Evolutionary conservation across 192 early-diverging fungal genomes (phyloP).

Genomic region (Bifiguratus adelaidae): DNA sequence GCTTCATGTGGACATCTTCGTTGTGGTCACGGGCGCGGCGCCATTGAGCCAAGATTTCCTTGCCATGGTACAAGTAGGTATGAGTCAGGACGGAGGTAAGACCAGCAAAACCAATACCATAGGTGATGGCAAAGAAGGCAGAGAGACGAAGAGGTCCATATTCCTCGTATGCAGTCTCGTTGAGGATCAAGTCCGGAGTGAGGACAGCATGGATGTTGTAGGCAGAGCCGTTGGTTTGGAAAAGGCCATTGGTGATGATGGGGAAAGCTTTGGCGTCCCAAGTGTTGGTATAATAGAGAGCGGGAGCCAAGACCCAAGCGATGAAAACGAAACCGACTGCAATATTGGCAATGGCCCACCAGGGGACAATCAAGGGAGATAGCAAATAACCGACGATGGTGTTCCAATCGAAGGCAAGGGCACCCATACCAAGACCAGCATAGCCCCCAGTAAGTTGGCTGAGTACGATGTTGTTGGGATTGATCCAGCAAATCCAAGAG

Average conservation of each 20-base stretch:
- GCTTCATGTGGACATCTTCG: slow-evolving; percentile 53
- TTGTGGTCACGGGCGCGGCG: slow-evolving; percentile 20
- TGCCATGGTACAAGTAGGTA: slow-evolving; percentile 50
- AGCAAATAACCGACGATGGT: slow-evolving; percentile 25
- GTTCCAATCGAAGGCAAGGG: slow-evolving; percentile 52
- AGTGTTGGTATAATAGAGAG: slow-evolving; percentile 34
- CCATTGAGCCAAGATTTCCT: slow-evolving; percentile 34
- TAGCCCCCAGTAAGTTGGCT: slow-evolving; percentile 30
- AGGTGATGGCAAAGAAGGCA: slow-evolving; percentile 35
- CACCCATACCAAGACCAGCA: slow-evolving; percentile 39
- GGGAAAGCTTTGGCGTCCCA: slow-evolving; percentile 32
- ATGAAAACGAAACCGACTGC: slow-evolving; percentile 33
- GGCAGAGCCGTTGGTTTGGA: slow-evolving; percentile 13
- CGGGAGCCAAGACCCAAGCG: slow-evolving; percentile 38
- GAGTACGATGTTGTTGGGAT: slow-evolving; percentile 22
- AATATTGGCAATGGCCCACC: slow-evolving; percentile 38
- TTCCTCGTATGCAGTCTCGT: slow-evolving; percentile 26
- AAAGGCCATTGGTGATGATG: slow-evolving; percentile 25
- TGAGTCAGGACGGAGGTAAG: slow-evolving; percentile 45
- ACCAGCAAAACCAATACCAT: slow-evolving; percentile 41
- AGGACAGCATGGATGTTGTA: slow-evolving; percentile 23
- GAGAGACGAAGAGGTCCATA: slow-evolving; percentile 36
- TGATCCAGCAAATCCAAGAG: slow-evolving; percentile 43
- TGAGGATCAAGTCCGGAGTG: slow-evolving; percentile 18
- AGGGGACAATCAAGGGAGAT: slow-evolving; percentile 22